Percentiles rank a stretch among this genome's conserved stretches.
Evolutionary conservation across 768 basidiomycete genomes (phyloP).

Genomic region (Brasilioporus rufonigricans): DNA sequence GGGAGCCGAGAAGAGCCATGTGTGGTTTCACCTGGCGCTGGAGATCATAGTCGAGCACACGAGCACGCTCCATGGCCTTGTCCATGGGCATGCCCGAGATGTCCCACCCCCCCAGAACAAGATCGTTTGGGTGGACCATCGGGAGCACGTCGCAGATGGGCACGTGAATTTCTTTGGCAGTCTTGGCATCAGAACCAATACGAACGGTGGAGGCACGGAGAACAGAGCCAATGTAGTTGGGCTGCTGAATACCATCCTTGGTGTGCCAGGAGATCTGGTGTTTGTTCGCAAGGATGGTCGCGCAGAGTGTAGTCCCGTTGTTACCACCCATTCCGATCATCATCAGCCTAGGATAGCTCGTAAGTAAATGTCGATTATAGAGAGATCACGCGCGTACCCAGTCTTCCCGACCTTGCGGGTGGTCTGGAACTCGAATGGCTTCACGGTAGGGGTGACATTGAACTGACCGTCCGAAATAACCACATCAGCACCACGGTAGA

Average conservation of each 20-base stretch:
- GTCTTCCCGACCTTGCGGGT: slow-evolving; percentile 82
- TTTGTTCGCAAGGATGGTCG: slow-evolving; percentile 94
- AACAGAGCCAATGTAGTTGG: slow-evolving; percentile 97
- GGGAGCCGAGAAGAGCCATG: slow-evolving; percentile 77
- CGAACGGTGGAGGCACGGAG: slow-evolving; percentile 94
- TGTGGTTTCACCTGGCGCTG: slow-evolving; percentile 91
- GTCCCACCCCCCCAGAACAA: slow-evolving; percentile 98
- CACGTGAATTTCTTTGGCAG: slow-evolving; percentile 88
- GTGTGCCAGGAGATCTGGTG: slow-evolving; percentile 95
- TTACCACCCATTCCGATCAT: slow-evolving; percentile 97
- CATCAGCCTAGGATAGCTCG: slow-evolving; percentile 63
- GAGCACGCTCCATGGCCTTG: slow-evolving; percentile 88
- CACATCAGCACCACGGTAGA: slow-evolving; percentile 76
- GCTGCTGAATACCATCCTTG: slow-evolving; percentile 86
- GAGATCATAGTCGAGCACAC: slow-evolving; percentile 94
- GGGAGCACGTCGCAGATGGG: slow-evolving; percentile 92
- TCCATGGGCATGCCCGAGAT: slow-evolving; percentile 86
- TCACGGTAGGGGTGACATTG: slow-evolving; percentile 73
- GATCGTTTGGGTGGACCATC: slow-evolving; percentile 98
- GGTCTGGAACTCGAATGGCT: slow-evolving; percentile 90
- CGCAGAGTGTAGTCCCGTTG: slow-evolving; percentile 92
- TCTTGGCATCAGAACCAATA: slow-evolving; percentile 75
- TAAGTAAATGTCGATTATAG: slow-evolving; percentile 2
- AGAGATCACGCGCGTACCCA: slow-evolving; percentile 58
- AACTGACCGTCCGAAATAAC: slow-evolving; percentile 70